Evolutionary conservation across 257 asterid genomes (phyloP), one percentile per base, ranked within the genome.

Genomic region (Lithospermum erythrorhizon): DNA sequence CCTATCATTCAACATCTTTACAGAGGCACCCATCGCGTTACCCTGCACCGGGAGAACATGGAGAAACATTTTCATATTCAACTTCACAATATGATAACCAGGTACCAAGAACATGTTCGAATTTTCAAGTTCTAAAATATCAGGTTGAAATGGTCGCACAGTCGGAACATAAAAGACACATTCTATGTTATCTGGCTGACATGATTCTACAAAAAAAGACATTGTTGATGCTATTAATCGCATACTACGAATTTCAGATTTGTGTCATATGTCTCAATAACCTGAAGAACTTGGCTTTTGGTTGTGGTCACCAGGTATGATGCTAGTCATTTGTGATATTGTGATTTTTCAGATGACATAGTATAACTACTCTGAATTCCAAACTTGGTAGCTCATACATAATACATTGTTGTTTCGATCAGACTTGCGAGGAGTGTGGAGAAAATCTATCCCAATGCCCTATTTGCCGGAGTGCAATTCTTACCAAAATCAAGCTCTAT

Each of bases 241-340:
- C 6, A 4, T 24, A 35, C 16, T 15, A n/a, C 24, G 48, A 14
- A 29, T 51, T 60, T 59, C 82, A 83, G 85, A 51, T 79, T 20
- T 83, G 91, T 71, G 75, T 78, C 30, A 73, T 76, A 52, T 83
- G 91, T 49, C 72, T 68, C 29, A 73, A 67, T 59, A 75, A 71
- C 52, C 52, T 66, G 15, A 83, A 76, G 70, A 79, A 79, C 78
- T 73, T 81, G 87, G 91, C 82, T 48, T 81, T 81, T 65, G 83
- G 83, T 37, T 83, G 85, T 54, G 90, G 90, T 18, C 90, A 83
- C 66, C 87, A 83, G 90, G 90, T 83, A 70, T 65, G 47, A 0
- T 14, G 14, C 16, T 21, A 29, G 21, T 6, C 22, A 18, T 13
- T 20, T 30, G 53, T 41, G 24, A 14, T n/a, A 6, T 27, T 35